Percentiles rank a stretch among this genome's conserved stretches.
Evolutionary conservation across 2,329 filamentous ascomycete species (phyloP).

Genomic region (Calcarisporium arbuscula): DNA sequence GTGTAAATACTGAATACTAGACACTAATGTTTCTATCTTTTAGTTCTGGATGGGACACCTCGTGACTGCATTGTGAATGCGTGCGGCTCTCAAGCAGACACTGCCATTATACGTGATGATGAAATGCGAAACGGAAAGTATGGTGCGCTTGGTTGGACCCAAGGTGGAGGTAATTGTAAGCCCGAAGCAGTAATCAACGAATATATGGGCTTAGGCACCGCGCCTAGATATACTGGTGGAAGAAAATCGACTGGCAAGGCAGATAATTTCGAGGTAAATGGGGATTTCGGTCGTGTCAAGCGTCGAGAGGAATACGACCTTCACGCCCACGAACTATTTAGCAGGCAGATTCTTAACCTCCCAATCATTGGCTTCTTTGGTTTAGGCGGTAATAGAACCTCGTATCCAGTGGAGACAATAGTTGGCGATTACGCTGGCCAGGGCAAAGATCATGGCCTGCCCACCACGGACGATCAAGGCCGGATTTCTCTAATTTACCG

Average conservation of each 20-base stretch:
- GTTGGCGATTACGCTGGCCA: constrained; percentile 1
- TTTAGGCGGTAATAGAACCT: not conserved
- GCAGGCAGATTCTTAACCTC: too few species aligned
- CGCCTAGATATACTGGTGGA: constrained; percentile 3
- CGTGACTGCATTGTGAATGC: constrained; percentile 9
- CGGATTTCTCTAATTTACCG: constrained; percentile 2
- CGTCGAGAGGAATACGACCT: too few species aligned
- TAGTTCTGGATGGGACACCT: constrained; percentile 7
- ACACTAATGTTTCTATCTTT: not conserved
- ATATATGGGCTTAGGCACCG: constrained; percentile 5
- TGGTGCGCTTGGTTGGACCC: constrained; percentile 6
- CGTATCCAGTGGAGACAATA: constrained; percentile 1
- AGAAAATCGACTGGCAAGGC: not conserved
- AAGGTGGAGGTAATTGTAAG: constrained; percentile 5
- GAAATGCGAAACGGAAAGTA: constrained; percentile 6
- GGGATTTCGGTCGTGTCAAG: not conserved
- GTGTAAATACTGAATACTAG: not conserved
- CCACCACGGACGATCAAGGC: constrained; percentile 1
- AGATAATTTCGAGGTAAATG: not conserved
- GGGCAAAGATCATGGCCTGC: constrained; percentile 5
- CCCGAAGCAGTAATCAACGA: constrained; percentile 2
- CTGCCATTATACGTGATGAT: constrained; percentile 6
- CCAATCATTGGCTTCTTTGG: constrained; percentile 1
- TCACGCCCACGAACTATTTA: too few species aligned
- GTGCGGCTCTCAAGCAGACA: constrained; percentile 7